A percentile compares a stretch with the other conserved stretches of the same genome.
Conservation (phyloP, 2,329 filamentous ascomycete species). For the Epicoccum sorghinum region DNA sequence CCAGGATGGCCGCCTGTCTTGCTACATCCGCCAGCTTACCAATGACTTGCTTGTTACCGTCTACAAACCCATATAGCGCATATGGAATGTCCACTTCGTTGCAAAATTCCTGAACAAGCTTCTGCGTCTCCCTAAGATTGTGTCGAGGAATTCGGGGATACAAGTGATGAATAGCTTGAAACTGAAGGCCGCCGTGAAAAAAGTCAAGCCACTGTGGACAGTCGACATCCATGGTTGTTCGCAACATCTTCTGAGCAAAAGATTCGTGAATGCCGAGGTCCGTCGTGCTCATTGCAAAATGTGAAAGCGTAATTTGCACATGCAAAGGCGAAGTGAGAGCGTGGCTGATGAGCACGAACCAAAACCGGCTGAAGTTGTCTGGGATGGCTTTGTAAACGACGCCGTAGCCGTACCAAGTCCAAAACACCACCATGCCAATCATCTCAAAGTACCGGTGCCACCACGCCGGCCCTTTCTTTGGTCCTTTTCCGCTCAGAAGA, state of each 20-base stretch:
- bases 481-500: conserved; percentile 62
- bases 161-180: conserved; percentile 73
- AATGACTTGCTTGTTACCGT: conserved; percentile 66
- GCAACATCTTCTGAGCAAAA: conserved; percentile 71
- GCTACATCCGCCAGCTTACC: conserved; percentile 63
- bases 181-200: conserved; percentile 74
- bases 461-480: conserved; percentile 66
- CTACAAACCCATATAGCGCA: conserved; percentile 64
- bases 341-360: conserved; percentile 69
- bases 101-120: conserved; percentile 67
- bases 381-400: conserved; percentile 67
- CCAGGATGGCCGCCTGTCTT: conserved; percentile 65
- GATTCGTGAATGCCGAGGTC: conserved; percentile 69
- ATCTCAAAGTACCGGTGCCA: conserved; percentile 73
- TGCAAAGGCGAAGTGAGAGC: conserved; percentile 71
- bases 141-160: conserved; percentile 72
- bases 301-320: conserved; percentile 73
- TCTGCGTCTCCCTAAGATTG: conserved; percentile 67
- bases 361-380: conserved; percentile 62
- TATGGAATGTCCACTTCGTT: conserved; percentile 69
- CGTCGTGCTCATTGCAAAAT: conserved; percentile 73
- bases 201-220: conserved; percentile 75
- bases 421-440: conserved; percentile 67
- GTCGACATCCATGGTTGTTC: conserved; percentile 76
- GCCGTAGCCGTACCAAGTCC: conserved; percentile 72